Evolutionary conservation across 768 basidiomycete species (phyloP).

Genomic region (Trametes maxima): DNA sequence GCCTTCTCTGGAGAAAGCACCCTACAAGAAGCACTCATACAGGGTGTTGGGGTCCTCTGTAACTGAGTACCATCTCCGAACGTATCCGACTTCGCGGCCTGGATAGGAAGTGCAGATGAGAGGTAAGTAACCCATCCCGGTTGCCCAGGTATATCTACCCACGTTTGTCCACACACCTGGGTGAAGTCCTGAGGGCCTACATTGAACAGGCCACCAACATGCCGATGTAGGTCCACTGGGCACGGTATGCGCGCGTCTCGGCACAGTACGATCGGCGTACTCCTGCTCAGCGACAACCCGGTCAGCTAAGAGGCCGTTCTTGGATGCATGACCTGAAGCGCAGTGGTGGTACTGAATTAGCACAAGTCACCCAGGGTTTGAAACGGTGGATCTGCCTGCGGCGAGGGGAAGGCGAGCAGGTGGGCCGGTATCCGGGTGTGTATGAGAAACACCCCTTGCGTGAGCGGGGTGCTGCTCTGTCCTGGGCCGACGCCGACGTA

Average conservation of each 20-base stretch:
- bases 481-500: no score
- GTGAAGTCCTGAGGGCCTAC: not conserved
- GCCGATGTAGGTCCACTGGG: slow-evolving; percentile 4
- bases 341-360: slow-evolving; percentile 12
- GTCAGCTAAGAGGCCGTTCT: not conserved
- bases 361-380: not conserved
- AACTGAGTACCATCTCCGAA: slow-evolving; percentile 3
- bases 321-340: slow-evolving; percentile 14
- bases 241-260: not conserved
- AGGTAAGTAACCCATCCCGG: no score
- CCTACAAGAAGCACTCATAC: slow-evolving; percentile 3
- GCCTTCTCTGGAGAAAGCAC: slow-evolving; percentile 8
- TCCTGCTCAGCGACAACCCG: not conserved
- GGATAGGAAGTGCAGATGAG: no score
- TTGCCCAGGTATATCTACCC: no score
- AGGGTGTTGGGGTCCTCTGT: not conserved
- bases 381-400: not conserved
- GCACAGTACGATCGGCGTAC: not conserved
- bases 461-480: no score
- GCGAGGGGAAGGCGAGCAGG: not conserved
- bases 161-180: no score
- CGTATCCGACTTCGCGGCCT: not conserved
- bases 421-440: slow-evolving; percentile 6
- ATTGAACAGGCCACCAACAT: not conserved
- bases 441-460: not conserved